Percentiles rank a stretch among this genome's conserved stretches.
Evolutionary conservation across 768 basidiomycete species (phyloP).

Genomic region (Auricularia sp.): DNA sequence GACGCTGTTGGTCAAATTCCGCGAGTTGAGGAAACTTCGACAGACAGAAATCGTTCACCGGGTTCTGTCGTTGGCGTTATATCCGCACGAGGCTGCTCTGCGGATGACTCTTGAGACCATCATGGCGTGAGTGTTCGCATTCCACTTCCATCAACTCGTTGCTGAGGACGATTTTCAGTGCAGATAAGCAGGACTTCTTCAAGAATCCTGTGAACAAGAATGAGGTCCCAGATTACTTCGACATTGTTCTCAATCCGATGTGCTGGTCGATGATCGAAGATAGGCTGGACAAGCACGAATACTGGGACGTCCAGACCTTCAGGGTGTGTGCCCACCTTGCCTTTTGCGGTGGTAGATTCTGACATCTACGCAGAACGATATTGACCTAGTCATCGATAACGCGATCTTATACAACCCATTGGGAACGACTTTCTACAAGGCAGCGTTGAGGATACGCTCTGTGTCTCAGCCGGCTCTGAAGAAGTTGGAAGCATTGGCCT

Average conservation of each 20-base stretch:
- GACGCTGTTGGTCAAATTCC: too few species aligned
- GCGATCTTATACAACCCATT: constrained; percentile 78
- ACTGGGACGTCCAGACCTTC: constrained; percentile 68
- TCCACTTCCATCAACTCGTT: neutral
- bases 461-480: too few species aligned
- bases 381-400: constrained; percentile 73
- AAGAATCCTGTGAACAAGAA: constrained; percentile 67
- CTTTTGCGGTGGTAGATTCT: too few species aligned
- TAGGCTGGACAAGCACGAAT: constrained; percentile 75
- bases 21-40: too few species aligned
- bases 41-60: too few species aligned
- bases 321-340: too few species aligned
- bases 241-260: constrained; percentile 80
- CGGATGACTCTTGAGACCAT: constrained; percentile 61
- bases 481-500: too few species aligned
- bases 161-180: constrained; percentile 29
- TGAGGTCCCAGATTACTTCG: constrained; percentile 86
- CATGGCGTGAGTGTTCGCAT: constrained; percentile 32
- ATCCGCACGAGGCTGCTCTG: constrained; percentile 48
- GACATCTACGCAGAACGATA: constrained; percentile 51
- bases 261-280: constrained; percentile 72
- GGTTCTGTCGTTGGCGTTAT: too few species aligned
- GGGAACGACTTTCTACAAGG: constrained; percentile 58
- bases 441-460: constrained; percentile 62
- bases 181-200: constrained; percentile 69